phyloP scores from a whole-genome alignment of 2,329 filamentous ascomycete genomes.

The Fusarium citri region DNA sequence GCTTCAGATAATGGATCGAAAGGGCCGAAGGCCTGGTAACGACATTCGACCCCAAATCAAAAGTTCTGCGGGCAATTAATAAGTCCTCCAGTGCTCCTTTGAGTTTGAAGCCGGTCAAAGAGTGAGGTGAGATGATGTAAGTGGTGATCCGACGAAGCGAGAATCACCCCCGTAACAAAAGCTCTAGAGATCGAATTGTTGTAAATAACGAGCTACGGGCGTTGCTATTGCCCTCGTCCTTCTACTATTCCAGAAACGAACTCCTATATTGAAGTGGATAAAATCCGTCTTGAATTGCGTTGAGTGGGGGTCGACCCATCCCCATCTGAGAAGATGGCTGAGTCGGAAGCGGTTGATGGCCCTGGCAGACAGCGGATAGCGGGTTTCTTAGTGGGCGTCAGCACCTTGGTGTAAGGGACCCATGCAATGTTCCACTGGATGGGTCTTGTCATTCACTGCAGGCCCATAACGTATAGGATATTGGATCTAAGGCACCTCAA shows the following conservation, averaged over 20 bases:
- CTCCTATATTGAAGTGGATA: slow-evolving; percentile 39
- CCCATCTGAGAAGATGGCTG: slow-evolving; percentile 29
- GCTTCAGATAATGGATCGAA: slow-evolving; percentile 37
- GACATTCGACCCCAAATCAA: slow-evolving; percentile 33
- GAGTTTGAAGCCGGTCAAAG: slow-evolving; percentile 27
- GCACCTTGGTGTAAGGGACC: slow-evolving; percentile 5
- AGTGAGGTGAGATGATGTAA: slow-evolving; percentile 26
- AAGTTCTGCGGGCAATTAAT: slow-evolving; percentile 24
- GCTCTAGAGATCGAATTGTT: slow-evolving; percentile 10
- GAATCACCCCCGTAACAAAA: slow-evolving; percentile 8
- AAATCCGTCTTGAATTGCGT: slow-evolving; percentile 24
- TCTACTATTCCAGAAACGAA: slow-evolving; percentile 25
- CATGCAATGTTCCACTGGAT: slow-evolving; percentile 8
- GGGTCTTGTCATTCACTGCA: slow-evolving; percentile 6
- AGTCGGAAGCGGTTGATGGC: slow-evolving; percentile 27
- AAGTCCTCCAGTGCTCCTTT: slow-evolving; percentile 39
- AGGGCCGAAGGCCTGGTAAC: slow-evolving; percentile 41
- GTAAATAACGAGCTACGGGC: slow-evolving; percentile 10
- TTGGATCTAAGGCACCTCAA: slow-evolving; percentile 4
- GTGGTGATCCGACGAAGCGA: slow-evolving; percentile 16
- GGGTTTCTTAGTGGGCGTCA: slow-evolving; percentile 20
- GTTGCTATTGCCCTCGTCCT: slow-evolving; percentile 29
- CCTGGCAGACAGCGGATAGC: slow-evolving; percentile 30
- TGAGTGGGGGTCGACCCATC: slow-evolving; percentile 35
- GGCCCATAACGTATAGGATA: neutral